phyloP scores from a whole-genome alignment of 2,329 filamentous ascomycete genomes.

The Aspergillus proliferans region DNA sequence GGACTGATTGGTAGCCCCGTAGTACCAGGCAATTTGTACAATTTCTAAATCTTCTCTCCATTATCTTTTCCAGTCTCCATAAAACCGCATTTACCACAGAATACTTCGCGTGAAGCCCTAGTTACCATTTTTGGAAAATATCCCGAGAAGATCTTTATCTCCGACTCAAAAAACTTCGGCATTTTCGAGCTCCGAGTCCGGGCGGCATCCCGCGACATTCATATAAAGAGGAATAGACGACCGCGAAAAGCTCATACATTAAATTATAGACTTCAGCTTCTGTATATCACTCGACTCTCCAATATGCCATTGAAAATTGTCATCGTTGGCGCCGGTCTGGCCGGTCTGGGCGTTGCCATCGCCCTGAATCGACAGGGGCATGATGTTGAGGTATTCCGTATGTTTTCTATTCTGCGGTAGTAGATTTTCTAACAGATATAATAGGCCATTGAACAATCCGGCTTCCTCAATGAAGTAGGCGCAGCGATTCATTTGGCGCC shows the following conservation, averaged over 20 bases:
- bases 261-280: no score
- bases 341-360: constrained; percentile 19
- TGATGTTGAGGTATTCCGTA: constrained; percentile 15
- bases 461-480: constrained; percentile 28
- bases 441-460: constrained; percentile 21
- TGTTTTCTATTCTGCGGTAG: no score
- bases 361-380: constrained; percentile 17
- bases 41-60: no score
- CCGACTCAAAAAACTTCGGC: background rate
- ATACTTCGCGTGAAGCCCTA: no score
- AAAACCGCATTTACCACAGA: background rate
- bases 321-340: constrained; percentile 14
- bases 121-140: background rate
- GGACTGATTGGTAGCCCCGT: no score
- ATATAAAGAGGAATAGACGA: no score
- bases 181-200: background rate
- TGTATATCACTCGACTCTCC: background rate
- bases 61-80: no score
- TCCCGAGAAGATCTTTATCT: background rate
- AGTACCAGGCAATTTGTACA: no score
- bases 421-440: background rate
- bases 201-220: no score
- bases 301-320: constrained; percentile 7
- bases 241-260: no score
- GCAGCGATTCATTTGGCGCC: constrained; percentile 28